These are phyloP conservation scores for Bothriochloa decipiens DNA, from an alignment of 176 grass and related monocot species.

Conservation along the genomic window DNA sequence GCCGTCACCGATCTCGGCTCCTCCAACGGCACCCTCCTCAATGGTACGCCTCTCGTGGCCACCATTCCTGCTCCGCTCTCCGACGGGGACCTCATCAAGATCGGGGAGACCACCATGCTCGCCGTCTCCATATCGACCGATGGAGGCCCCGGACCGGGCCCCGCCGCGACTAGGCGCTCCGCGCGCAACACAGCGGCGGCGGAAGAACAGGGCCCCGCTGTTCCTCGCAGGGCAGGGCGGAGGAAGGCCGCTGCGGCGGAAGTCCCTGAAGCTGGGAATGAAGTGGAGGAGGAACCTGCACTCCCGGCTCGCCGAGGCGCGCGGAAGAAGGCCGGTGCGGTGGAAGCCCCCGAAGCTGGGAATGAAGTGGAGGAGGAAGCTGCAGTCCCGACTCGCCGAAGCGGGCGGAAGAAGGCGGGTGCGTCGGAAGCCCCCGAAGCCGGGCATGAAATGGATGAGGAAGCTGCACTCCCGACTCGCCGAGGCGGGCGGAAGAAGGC, in stretches of 20 bases:
- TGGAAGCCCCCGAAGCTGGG: slow-evolving; percentile 12
- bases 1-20: slow-evolving; percentile 67
- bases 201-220: slow-evolving; percentile 9
- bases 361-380: slow-evolving; percentile 32
- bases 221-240: slow-evolving; percentile 26
- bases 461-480: slow-evolving; percentile 7
- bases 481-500: slow-evolving; percentile 30
- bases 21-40: slow-evolving; percentile 86
- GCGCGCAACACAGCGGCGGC: slow-evolving; percentile 8
- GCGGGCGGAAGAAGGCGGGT: slow-evolving; percentile 40
- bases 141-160: slow-evolving; percentile 8
- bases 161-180: slow-evolving; percentile 33
- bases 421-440: not conserved
- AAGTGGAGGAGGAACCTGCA: slow-evolving; percentile 28
- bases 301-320: slow-evolving; percentile 11
- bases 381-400: slow-evolving; percentile 1
- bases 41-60: slow-evolving; percentile 49
- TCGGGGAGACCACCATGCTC: slow-evolving; percentile 66
- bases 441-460: slow-evolving; percentile 8
- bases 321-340: not conserved
- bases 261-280: slow-evolving; percentile 9
- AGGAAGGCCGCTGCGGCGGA: not conserved
- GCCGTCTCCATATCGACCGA: slow-evolving; percentile 51
- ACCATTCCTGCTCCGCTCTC: slow-evolving; percentile 51
- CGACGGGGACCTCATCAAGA: slow-evolving; percentile 65